A percentile compares a stretch with the other conserved stretches of the same genome.
phyloP scores from a whole-genome alignment of 1,139 yeast species.

The Pichia cactophila region DNA sequence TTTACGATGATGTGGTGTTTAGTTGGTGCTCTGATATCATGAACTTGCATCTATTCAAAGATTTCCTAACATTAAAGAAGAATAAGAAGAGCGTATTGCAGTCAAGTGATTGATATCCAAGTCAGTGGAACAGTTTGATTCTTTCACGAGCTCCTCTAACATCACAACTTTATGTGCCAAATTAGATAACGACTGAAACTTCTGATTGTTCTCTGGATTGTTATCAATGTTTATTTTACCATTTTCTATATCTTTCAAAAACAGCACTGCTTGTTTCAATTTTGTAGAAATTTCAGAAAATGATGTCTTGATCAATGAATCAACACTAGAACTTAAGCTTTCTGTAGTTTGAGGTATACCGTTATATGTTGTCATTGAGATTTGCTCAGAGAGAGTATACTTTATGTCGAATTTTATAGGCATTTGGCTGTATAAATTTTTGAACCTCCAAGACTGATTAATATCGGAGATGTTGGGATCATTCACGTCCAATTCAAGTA shows the following conservation, averaged over 20 bases:
- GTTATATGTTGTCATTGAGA: slow-evolving; percentile 4
- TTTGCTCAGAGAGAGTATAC: slow-evolving; percentile 5
- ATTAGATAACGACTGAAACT: slow-evolving; percentile 4
- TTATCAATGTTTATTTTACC: slow-evolving; percentile 4
- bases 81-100: slow-evolving; percentile 5
- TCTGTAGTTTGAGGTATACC: slow-evolving; percentile 2
- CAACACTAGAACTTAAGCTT: neutral
- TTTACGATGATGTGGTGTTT: slow-evolving; percentile 82
- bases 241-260: slow-evolving; percentile 6
- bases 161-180: slow-evolving; percentile 1
- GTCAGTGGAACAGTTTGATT: neutral
- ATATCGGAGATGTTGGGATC: neutral
- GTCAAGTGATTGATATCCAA: slow-evolving; percentile 1
- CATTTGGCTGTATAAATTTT: neutral
- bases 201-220: neutral
- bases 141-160: neutral
- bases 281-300: slow-evolving; percentile 2
- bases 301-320: neutral
- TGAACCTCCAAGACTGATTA: neutral
- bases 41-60: neutral
- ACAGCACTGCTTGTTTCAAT: slow-evolving; percentile 6
- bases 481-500: neutral
- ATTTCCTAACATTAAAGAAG: slow-evolving; percentile 10
- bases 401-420: slow-evolving; percentile 1
- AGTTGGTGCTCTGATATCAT: slow-evolving; percentile 49